These are phyloP conservation scores for Pseudoneurospora amorphoporcata DNA, from an alignment of 495 filamentous ascomycete species.

Conservation along the genomic window DNA sequence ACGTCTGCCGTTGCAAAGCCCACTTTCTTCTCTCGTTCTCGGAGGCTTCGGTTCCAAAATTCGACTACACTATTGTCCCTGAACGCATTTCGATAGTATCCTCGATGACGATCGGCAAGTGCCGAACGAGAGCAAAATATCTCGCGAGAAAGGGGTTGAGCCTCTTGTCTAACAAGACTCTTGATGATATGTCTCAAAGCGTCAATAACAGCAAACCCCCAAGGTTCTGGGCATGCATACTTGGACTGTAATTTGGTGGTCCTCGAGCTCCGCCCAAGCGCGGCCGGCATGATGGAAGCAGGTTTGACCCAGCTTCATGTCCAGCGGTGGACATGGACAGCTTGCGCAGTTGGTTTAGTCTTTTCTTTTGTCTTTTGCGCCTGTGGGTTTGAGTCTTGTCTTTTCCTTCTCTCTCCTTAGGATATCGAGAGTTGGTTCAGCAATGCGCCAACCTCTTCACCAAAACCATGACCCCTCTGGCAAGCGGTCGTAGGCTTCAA, in stretches of 20 bases:
- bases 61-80: background rate
- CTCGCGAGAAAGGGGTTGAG: background rate
- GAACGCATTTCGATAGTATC: background rate
- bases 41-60: background rate
- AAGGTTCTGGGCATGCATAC: background rate
- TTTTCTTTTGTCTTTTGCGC: background rate
- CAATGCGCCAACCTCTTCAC: slow-evolving; percentile 11
- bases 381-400: background rate
- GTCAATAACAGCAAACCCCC: background rate
- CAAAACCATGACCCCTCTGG: slow-evolving; percentile 16
- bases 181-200: background rate
- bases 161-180: background rate
- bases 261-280: background rate
- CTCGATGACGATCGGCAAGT: background rate
- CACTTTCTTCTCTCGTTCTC: background rate
- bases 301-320: background rate
- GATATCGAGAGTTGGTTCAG: background rate
- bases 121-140: background rate
- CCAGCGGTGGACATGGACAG: background rate
- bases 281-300: background rate
- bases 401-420: background rate
- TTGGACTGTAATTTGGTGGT: background rate
- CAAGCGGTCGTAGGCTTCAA: slow-evolving; percentile 12
- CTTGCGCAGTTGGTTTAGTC: background rate
- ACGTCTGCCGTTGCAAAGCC: background rate